phyloP scores from a whole-genome alignment of 2,329 filamentous ascomycete species.

The Trichoderma breve region DNA sequence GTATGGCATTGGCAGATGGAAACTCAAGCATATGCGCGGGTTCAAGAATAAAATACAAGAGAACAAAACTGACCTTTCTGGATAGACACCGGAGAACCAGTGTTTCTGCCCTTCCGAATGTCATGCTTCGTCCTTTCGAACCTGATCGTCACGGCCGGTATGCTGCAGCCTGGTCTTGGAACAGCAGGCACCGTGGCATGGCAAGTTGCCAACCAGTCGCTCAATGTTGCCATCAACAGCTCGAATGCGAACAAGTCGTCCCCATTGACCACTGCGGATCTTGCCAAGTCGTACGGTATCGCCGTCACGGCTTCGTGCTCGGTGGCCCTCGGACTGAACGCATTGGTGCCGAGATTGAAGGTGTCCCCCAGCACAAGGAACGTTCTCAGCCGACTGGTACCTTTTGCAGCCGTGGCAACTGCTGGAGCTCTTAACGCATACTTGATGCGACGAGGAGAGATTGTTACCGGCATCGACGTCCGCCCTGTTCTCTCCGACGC shows the following conservation, averaged over 20 bases:
- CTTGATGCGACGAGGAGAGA: conserved; percentile 96
- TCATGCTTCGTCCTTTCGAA: conserved; percentile 93
- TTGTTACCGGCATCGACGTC: conserved; percentile 87
- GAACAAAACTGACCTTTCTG: conserved; percentile 1
- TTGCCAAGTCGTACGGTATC: conserved; percentile 85
- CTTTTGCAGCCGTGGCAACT: conserved; percentile 90
- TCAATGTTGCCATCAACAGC: conserved; percentile 97
- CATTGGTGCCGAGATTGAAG: conserved; percentile 81
- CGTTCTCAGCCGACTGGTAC: conserved; percentile 82
- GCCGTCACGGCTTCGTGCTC: conserved; percentile 92
- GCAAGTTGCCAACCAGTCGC: conserved; percentile 95
- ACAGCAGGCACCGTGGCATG: conserved; percentile 84
- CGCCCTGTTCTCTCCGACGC: conserved; percentile 74
- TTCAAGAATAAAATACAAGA: background rate
- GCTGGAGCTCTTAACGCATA: conserved; percentile 94
- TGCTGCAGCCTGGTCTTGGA: conserved; percentile 86
- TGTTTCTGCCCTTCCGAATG: conserved; percentile 96
- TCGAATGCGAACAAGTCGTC: conserved; percentile 98
- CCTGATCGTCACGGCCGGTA: conserved; percentile 89
- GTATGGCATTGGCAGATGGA: conserved; percentile 47
- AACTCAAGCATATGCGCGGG: background rate
- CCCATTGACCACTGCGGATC: conserved; percentile 74
- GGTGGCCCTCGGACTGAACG: conserved; percentile 88
- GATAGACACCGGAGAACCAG: conserved; percentile 86
- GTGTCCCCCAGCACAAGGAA: conserved; percentile 72